phyloP scores from a whole-genome alignment of 768 basidiomycete species.

The Holtermanniella nyarrowii region DNA sequence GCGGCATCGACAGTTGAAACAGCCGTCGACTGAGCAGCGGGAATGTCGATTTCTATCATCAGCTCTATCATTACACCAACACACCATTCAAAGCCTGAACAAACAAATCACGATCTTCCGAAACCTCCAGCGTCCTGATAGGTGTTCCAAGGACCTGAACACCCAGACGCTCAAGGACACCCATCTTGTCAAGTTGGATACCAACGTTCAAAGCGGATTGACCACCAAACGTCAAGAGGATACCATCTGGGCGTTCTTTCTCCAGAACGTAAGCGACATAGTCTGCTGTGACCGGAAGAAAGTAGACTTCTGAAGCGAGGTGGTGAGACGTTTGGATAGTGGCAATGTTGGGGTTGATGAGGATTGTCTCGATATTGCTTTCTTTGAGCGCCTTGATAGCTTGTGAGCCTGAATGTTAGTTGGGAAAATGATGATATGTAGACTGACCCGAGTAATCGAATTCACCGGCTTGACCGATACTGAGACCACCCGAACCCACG shows the following conservation, averaged over 20 bases:
- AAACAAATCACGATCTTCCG: constrained; percentile 94
- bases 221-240: constrained; percentile 93
- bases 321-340: constrained; percentile 99
- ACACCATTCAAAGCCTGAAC: constrained; percentile 89
- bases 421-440: neutral
- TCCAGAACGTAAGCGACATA: constrained; percentile 98
- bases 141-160: constrained; percentile 91
- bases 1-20: constrained; percentile 93
- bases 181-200: constrained; percentile 93
- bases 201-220: constrained; percentile 97
- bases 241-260: constrained; percentile 95
- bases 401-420: constrained; percentile 82
- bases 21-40: constrained; percentile 88
- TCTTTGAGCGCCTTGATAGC: constrained; percentile 95
- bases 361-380: constrained; percentile 83
- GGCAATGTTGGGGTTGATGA: constrained; percentile 98
- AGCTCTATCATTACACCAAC: constrained; percentile 17
- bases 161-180: constrained; percentile 80
- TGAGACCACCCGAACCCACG: constrained; percentile 89
- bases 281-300: constrained; percentile 88
- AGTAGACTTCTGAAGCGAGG: constrained; percentile 92
- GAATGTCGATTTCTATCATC: constrained; percentile 83
- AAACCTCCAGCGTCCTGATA: constrained; percentile 85
- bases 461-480: constrained; percentile 97
- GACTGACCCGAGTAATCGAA: constrained; percentile 83